These are phyloP conservation scores for Ceratocystis eucalypticola DNA, from an alignment of 2,329 filamentous ascomycete genomes.

Conservation along the genomic window DNA sequence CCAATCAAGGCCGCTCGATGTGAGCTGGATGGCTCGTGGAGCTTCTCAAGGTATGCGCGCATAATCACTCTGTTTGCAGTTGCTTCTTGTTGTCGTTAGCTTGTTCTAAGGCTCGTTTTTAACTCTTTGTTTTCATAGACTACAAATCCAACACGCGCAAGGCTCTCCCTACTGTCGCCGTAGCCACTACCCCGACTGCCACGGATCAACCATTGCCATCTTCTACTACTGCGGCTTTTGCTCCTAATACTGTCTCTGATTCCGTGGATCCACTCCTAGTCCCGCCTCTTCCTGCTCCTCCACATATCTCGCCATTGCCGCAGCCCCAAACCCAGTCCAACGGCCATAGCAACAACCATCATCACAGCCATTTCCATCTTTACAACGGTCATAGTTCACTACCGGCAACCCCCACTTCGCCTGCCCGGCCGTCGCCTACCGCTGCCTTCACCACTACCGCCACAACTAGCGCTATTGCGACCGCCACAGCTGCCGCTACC, in stretches of 20 bases:
- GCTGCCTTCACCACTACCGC: neutral
- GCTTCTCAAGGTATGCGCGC: slow-evolving; percentile 57
- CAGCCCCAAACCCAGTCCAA: neutral
- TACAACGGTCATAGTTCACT: neutral
- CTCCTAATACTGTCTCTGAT: neutral
- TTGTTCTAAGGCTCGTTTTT: neutral
- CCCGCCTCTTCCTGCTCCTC: neutral
- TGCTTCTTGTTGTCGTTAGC: neutral
- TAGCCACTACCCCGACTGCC: neutral
- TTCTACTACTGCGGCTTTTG: neutral
- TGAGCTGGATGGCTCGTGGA: slow-evolving; percentile 78
- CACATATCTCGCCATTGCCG: neutral
- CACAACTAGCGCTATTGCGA: neutral
- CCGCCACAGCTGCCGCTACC: neutral
- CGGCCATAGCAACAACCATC: neutral
- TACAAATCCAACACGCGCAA: slow-evolving; percentile 4
- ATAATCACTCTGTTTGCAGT: neutral
- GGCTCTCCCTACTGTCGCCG: neutral
- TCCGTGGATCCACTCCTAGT: neutral
- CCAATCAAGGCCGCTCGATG: slow-evolving; percentile 61
- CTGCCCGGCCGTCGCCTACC: slow-evolving; percentile 1
- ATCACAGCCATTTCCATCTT: neutral
- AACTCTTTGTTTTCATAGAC: neutral
- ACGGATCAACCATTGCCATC: neutral
- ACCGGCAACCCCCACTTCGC: neutral